These are phyloP conservation scores for Wallacemonas sp. DNA, from an alignment of 208 protist species.

Conservation along the genomic window DNA sequence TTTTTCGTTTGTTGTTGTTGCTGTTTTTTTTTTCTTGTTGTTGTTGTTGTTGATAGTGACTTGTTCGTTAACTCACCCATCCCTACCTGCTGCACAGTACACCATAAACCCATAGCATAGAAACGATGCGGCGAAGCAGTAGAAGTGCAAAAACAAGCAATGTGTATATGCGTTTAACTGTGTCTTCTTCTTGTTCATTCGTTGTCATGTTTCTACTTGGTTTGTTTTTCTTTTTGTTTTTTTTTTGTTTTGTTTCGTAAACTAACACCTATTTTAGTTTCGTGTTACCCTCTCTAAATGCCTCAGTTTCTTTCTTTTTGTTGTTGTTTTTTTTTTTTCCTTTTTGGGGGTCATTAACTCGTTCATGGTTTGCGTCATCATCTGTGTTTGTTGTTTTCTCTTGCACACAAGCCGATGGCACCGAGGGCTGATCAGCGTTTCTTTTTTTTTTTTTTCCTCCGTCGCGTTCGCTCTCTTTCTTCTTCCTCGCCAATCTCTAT, in stretches of 20 bases:
- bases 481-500: constrained; percentile 5
- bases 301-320: constrained; percentile 10
- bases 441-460: neutral
- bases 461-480: neutral
- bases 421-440: too few relatives aligned
- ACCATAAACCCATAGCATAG: too few relatives aligned
- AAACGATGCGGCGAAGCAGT: too few relatives aligned
- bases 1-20: constrained; percentile 8
- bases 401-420: too few relatives aligned
- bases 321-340: neutral
- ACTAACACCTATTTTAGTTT: too few relatives aligned
- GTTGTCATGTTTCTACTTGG: too few relatives aligned
- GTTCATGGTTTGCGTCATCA: too few relatives aligned
- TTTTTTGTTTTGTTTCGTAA: constrained; percentile 17
- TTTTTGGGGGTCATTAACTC: constrained; percentile 4
- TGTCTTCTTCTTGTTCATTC: neutral
- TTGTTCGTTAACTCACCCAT: neutral
- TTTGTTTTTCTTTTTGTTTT: constrained; percentile 6
- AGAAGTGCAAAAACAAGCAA: too few relatives aligned
- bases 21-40: neutral
- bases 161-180: too few relatives aligned
- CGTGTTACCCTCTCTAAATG: too few relatives aligned
- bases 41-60: neutral
- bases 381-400: too few relatives aligned
- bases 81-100: too few relatives aligned